phyloP scores from a whole-genome alignment of 495 filamentous ascomycete species.

The Hyaloscypha hepaticicola region DNA sequence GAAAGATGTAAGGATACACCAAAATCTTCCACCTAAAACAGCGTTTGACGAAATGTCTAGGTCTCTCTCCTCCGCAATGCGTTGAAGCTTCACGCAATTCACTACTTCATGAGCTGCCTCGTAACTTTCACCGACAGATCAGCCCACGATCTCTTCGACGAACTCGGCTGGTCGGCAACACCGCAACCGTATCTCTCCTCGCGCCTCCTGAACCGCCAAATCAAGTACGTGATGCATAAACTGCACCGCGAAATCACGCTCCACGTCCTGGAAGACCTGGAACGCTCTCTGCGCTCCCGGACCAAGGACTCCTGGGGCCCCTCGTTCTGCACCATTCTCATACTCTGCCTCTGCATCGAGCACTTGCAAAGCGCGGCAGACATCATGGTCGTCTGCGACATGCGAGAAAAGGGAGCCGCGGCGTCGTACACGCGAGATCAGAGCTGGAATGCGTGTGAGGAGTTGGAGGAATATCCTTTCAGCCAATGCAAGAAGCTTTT shows the following conservation, averaged over 20 bases:
- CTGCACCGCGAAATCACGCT: conserved; percentile 45
- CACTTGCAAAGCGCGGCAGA: conserved; percentile 49
- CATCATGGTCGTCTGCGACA: conserved; percentile 47
- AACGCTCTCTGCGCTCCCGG: conserved; percentile 48
- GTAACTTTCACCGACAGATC: conserved; percentile 45
- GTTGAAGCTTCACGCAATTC: conserved; percentile 49
- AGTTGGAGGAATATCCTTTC: conserved; percentile 52
- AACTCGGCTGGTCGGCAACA: conserved; percentile 27
- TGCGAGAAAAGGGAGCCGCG: conserved; percentile 36
- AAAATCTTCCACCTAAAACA: neutral
- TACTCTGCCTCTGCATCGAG: conserved; percentile 54
- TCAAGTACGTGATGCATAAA: conserved; percentile 52
- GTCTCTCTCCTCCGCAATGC: conserved; percentile 43
- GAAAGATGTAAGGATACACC: conserved; percentile 33
- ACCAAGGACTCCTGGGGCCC: conserved; percentile 49
- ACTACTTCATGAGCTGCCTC: conserved; percentile 50
- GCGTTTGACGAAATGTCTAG: conserved; percentile 7
- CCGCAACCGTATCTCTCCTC: conserved; percentile 45
- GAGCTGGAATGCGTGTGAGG: conserved; percentile 41
- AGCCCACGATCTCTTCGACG: conserved; percentile 36
- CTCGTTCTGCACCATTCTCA: conserved; percentile 49
- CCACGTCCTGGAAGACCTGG: conserved; percentile 45
- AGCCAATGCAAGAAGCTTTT: conserved; percentile 52
- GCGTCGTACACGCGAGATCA: conserved; percentile 40
- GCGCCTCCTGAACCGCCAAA: conserved; percentile 50